phyloP scores from a whole-genome alignment of 176 grass and related monocot species.

The Phragmites australis region DNA sequence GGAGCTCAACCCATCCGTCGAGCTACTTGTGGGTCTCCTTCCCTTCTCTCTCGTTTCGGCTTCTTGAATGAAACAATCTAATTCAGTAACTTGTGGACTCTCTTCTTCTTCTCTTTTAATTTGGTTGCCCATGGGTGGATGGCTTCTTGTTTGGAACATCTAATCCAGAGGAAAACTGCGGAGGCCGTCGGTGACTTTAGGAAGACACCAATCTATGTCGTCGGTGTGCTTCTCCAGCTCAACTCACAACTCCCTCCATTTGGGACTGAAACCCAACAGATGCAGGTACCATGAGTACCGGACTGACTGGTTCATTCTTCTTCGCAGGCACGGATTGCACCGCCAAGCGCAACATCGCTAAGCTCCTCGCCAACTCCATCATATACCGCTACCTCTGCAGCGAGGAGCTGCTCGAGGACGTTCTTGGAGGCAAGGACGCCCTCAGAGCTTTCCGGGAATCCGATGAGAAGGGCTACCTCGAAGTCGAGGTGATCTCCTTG shows the following conservation, averaged over 20 bases:
- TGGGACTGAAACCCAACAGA: background rate
- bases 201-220: constrained; percentile 51
- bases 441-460: constrained; percentile 59
- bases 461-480: constrained; percentile 69
- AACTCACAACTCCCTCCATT: background rate
- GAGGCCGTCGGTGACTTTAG: constrained; percentile 36
- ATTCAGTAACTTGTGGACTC: background rate
- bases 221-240: constrained; percentile 9
- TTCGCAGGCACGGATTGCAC: constrained; percentile 69
- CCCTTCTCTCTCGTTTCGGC: background rate
- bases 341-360: constrained; percentile 68
- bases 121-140: too few species aligned
- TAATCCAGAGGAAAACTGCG: constrained; percentile 30
- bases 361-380: constrained; percentile 58
- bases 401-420: constrained; percentile 84
- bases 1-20: constrained; percentile 43
- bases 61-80: background rate
- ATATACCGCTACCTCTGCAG: constrained; percentile 89
- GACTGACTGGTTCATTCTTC: background rate
- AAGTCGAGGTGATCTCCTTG: constrained; percentile 57
- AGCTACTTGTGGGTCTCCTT: background rate
- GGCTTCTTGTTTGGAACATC: constrained; percentile 20
- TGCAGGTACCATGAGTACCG: background rate
- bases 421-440: constrained; percentile 67
- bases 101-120: too few species aligned